Conservation (phyloP, 23 red algal species). For the Gracilariopsis chorda region DNA sequence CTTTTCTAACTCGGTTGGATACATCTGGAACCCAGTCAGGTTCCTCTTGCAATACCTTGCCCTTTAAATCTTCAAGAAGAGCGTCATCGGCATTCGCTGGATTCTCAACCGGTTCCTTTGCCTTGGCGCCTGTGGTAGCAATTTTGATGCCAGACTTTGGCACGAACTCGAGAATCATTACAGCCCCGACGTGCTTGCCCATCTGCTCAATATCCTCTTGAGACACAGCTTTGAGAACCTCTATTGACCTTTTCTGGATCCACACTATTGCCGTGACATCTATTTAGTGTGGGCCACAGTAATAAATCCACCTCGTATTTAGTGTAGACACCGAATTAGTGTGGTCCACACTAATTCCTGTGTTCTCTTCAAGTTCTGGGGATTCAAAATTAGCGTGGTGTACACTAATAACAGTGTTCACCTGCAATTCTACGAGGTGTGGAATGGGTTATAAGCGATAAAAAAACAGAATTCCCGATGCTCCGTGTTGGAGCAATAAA, state of each 20-base stretch:
- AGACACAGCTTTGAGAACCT: too few species aligned
- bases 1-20: constrained; percentile 87
- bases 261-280: background rate
- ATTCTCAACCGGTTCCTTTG: constrained; percentile 28
- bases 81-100: constrained; percentile 58
- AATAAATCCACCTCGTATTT: background rate
- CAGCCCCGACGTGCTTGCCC: background rate
- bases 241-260: background rate
- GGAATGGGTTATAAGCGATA: too few species aligned
- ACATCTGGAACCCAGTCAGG: constrained; percentile 42
- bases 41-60: constrained; percentile 5
- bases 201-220: constrained; percentile 18
- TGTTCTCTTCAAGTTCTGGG: background rate
- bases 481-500: too few species aligned
- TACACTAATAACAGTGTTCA: background rate
- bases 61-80: constrained; percentile 49
- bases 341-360: background rate
- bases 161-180: constrained; percentile 73
- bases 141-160: constrained; percentile 76
- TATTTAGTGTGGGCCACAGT: background rate
- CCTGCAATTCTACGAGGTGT: background rate
- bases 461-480: too few species aligned
- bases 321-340: background rate
- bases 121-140: constrained; percentile 85
- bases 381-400: background rate